phyloP scores from a whole-genome alignment of 2,329 filamentous ascomycete species.

The Neonectria ditissima region DNA sequence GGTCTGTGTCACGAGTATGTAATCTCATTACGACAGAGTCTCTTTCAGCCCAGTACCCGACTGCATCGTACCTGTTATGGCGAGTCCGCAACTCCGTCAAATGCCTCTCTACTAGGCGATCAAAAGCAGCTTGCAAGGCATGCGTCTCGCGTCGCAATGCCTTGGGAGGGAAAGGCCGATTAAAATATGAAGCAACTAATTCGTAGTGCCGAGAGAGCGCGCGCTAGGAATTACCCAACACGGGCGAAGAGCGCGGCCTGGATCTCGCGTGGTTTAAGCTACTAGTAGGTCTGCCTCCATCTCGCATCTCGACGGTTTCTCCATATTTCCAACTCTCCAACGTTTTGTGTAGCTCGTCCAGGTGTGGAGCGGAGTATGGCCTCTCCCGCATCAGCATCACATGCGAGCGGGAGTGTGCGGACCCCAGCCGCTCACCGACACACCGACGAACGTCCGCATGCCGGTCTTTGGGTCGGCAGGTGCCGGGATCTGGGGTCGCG shows the following conservation, averaged over 20 bases:
- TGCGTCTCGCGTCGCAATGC: constrained; percentile 20
- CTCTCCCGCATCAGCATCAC: constrained; percentile 22
- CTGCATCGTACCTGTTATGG: constrained; percentile 11
- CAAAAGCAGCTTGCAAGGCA: not conserved
- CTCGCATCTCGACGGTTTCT: constrained; percentile 17
- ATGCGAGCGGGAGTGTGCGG: constrained; percentile 16
- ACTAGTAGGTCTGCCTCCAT: constrained; percentile 13
- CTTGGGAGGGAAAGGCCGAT: constrained; percentile 14
- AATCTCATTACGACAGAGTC: constrained; percentile 36
- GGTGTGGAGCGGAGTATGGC: constrained; percentile 4
- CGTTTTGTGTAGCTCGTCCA: not conserved
- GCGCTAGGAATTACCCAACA: constrained; percentile 37
- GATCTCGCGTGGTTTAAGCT: constrained; percentile 5
- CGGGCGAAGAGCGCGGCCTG: not conserved
- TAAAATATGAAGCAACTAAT: constrained; percentile 8
- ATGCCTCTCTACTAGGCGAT: constrained; percentile 20
- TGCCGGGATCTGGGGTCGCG: constrained; percentile 29
- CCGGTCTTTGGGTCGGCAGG: constrained; percentile 13
- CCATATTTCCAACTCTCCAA: constrained; percentile 14
- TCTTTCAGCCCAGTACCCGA: constrained; percentile 22
- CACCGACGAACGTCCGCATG: constrained; percentile 22
- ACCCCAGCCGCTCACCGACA: constrained; percentile 31
- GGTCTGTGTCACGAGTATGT: constrained; percentile 27
- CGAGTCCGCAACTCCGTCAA: constrained; percentile 26
- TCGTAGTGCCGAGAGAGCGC: constrained; percentile 17